Conservation (phyloP, 2,329 filamentous ascomycete genomes). For the Microsporum ferrugineum region DNA sequence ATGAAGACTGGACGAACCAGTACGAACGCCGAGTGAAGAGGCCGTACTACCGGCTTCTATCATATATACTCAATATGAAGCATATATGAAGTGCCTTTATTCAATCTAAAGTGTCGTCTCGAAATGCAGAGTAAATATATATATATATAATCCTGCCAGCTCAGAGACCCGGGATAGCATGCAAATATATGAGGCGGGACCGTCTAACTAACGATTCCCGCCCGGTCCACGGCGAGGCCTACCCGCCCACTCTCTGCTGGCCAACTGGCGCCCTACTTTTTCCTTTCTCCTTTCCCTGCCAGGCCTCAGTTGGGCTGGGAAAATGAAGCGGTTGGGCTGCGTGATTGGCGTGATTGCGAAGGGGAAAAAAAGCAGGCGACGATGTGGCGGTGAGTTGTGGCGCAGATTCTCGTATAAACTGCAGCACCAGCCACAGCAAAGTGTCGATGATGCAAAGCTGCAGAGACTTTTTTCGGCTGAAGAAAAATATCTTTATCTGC, state of each 20-base stretch:
- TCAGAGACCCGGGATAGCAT: background rate
- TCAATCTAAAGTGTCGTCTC: background rate
- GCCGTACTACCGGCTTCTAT: background rate
- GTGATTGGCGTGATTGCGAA: background rate
- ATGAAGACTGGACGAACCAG: background rate
- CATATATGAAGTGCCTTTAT: background rate
- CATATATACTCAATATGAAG: background rate
- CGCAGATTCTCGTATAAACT: background rate
- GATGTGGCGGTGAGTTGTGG: background rate
- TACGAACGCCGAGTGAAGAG: background rate
- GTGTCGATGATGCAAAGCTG: background rate
- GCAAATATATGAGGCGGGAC: background rate
- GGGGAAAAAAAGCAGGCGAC: background rate
- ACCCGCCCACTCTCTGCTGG: background rate
- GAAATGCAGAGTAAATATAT: background rate
- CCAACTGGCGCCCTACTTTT: background rate
- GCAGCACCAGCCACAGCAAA: background rate
- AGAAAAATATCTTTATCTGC: background rate
- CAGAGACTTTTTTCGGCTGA: background rate
- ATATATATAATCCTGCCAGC: background rate
- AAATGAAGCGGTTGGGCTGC: constrained; percentile 3
- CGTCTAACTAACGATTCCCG: background rate
- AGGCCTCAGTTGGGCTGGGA: constrained; percentile 1
- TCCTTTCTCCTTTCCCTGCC: background rate
- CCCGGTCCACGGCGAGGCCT: background rate